phyloP scores from a whole-genome alignment of 2,329 filamentous ascomycete genomes.

The Colletotrichum spaethianum region DNA sequence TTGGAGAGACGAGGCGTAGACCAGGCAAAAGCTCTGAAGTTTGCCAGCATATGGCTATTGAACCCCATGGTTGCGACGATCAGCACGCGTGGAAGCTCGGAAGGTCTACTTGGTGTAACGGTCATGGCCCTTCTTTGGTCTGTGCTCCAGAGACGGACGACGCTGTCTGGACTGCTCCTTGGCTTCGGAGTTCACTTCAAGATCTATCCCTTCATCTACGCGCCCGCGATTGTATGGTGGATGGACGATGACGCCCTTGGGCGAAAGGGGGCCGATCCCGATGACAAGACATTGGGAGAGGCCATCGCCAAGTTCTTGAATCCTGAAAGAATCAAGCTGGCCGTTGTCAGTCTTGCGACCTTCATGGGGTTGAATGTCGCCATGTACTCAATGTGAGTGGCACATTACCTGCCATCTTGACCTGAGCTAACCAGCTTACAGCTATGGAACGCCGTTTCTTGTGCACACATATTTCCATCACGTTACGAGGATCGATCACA shows the following conservation, averaged over 20 bases:
- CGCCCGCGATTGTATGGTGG: slow-evolving; percentile 85
- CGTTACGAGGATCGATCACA: slow-evolving; percentile 91
- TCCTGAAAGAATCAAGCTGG: slow-evolving; percentile 68
- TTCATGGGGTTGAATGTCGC: slow-evolving; percentile 81
- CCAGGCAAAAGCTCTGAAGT: slow-evolving; percentile 74
- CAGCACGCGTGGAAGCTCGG: slow-evolving; percentile 93
- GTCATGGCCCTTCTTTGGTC: slow-evolving; percentile 90
- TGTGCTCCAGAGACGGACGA: slow-evolving; percentile 73
- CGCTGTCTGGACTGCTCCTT: slow-evolving; percentile 80
- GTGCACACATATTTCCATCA: slow-evolving; percentile 95
- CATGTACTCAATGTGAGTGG: slow-evolving; percentile 82
- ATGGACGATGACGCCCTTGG: slow-evolving; percentile 71
- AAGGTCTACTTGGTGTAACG: slow-evolving; percentile 89
- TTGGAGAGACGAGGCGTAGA: slow-evolving; percentile 61
- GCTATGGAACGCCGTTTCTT: slow-evolving; percentile 86
- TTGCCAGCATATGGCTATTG: slow-evolving; percentile 90
- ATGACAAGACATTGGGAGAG: slow-evolving; percentile 43
- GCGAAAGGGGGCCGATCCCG: slow-evolving; percentile 3
- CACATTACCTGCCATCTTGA: neutral
- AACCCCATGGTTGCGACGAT: slow-evolving; percentile 99
- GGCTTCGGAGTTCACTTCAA: slow-evolving; percentile 96
- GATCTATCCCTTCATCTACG: slow-evolving; percentile 98
- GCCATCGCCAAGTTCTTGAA: slow-evolving; percentile 63
- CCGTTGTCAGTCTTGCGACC: slow-evolving; percentile 76
- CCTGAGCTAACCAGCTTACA: slow-evolving; percentile 48